Percentiles rank a stretch among this genome's conserved stretches.
Conservation (phyloP, 345 rosid genomes). For the Salix exigua region DNA sequence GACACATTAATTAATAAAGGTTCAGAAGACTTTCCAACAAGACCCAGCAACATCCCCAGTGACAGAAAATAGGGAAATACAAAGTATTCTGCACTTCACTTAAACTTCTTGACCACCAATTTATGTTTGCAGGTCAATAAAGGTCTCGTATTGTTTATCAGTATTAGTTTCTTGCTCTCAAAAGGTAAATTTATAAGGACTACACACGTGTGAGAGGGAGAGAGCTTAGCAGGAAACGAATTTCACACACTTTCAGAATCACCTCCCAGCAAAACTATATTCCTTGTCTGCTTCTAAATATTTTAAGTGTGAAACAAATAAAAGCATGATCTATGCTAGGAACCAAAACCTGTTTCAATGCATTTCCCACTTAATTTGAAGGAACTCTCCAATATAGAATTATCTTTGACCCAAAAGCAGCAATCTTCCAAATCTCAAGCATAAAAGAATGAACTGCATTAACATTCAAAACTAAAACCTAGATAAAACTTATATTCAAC, state of each 20-base stretch:
- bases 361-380: background rate
- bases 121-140: too few relatives aligned
- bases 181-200: background rate
- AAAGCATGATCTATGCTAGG: background rate
- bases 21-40: background rate
- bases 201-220: background rate
- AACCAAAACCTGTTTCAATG: background rate
- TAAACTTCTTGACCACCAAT: background rate
- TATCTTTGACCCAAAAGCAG: background rate
- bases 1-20: background rate
- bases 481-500: background rate
- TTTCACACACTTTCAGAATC: background rate
- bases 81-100: background rate
- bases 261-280: background rate
- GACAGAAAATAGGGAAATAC: background rate
- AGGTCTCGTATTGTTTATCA: background rate
- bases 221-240: background rate
- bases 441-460: background rate
- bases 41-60: background rate
- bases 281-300: background rate
- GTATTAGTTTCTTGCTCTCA: background rate
- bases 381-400: background rate
- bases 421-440: background rate
- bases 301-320: too few relatives aligned
- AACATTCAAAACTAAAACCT: background rate